These are phyloP conservation scores for Termitomyces sp. DNA, from an alignment of 768 basidiomycete genomes.

Conservation along the genomic window DNA sequence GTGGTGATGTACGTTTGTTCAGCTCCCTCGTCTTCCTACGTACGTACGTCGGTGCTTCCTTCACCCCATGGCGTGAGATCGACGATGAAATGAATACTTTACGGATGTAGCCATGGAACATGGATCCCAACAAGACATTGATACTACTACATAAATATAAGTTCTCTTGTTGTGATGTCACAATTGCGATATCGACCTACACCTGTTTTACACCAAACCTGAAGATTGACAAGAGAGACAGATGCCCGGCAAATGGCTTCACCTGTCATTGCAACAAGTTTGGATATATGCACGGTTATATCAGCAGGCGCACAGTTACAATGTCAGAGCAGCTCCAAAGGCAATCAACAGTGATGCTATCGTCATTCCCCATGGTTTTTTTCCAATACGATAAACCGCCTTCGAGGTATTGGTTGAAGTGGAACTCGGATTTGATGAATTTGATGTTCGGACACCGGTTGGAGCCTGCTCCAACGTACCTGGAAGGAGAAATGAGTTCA, in stretches of 20 bases:
- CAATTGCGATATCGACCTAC: background rate
- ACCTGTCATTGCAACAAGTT: background rate
- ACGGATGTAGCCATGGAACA: background rate
- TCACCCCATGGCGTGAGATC: no score
- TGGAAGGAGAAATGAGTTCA: background rate
- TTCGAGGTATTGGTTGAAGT: slow-evolving; percentile 7
- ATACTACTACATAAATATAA: background rate
- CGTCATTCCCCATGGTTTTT: background rate
- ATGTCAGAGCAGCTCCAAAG: background rate
- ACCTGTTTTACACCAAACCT: background rate
- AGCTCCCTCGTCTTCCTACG: no score
- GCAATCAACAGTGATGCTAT: background rate
- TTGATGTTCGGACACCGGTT: slow-evolving; percentile 28
- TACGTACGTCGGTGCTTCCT: no score
- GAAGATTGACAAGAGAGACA: background rate
- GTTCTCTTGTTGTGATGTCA: background rate
- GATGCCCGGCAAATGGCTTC: background rate
- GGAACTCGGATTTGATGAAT: slow-evolving; percentile 19
- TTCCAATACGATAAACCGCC: background rate
- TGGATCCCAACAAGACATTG: background rate
- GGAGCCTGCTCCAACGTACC: slow-evolving; percentile 29
- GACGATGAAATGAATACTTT: background rate
- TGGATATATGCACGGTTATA: background rate
- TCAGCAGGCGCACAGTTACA: background rate
- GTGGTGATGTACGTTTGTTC: no score